phyloP scores from a whole-genome alignment of 306 rosid species.

The Rosa rugosa region DNA sequence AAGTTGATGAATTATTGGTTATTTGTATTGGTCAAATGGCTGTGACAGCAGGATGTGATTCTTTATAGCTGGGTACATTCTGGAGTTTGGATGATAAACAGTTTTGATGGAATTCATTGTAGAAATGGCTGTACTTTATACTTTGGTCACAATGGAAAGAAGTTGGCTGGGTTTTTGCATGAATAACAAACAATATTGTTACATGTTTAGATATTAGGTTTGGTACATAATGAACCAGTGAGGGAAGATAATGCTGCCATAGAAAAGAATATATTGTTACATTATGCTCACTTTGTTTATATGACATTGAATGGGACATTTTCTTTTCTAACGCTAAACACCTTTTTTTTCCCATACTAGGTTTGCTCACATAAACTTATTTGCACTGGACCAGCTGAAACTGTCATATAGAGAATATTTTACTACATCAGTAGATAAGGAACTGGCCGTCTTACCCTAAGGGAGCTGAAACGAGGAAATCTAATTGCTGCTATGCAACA shows the following conservation, averaged over 20 bases:
- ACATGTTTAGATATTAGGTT: background rate
- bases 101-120: background rate
- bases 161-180: background rate
- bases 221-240: background rate
- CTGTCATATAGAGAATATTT: constrained; percentile 88
- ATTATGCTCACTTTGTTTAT: background rate
- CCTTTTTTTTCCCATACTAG: background rate
- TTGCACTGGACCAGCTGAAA: constrained; percentile 74
- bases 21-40: too few relatives aligned
- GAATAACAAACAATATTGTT: background rate
- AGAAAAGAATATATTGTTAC: background rate
- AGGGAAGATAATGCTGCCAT: background rate
- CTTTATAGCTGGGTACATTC: background rate
- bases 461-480: constrained; percentile 89
- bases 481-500: constrained; percentile 90
- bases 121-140: background rate
- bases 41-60: too few relatives aligned
- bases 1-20: too few relatives aligned
- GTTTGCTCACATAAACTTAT: constrained; percentile 2
- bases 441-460: constrained; percentile 73
- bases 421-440: constrained; percentile 85
- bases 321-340: too few relatives aligned
- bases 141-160: background rate
- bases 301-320: background rate
- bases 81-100: background rate